A percentile compares a stretch with the other conserved stretches of the same genome.
Evolutionary conservation across 208 protist species (phyloP).

Genomic region (Trypanosoma rangeli): DNA sequence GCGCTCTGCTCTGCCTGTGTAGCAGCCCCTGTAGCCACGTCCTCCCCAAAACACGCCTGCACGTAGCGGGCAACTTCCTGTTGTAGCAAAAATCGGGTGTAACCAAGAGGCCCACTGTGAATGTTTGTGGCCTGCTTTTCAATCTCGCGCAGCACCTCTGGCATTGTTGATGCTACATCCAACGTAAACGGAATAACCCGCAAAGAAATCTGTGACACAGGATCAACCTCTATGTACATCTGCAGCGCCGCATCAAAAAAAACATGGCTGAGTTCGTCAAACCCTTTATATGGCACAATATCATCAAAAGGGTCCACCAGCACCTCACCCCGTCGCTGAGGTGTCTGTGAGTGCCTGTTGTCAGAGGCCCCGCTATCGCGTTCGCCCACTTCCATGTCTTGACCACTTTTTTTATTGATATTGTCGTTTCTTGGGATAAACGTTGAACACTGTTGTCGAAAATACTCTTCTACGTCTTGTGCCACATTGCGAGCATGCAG

Average conservation of each 20-base stretch:
- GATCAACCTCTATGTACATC: conserved; percentile 40
- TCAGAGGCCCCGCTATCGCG: neutral
- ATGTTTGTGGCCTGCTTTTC: conserved; percentile 16
- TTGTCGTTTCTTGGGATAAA: neutral
- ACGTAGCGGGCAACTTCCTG: conserved; percentile 8
- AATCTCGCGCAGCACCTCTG: conserved; percentile 14
- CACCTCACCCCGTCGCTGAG: neutral
- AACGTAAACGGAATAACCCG: conserved; percentile 29
- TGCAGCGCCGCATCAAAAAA: conserved; percentile 31
- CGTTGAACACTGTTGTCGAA: conserved; percentile 6
- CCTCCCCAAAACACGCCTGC: conserved; percentile 10
- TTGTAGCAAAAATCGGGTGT: conserved; percentile 8
- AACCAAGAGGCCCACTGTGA: conserved; percentile 11
- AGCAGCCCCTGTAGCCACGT: no score
- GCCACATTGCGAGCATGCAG: neutral
- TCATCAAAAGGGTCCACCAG: conserved; percentile 20
- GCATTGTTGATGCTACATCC: conserved; percentile 8
- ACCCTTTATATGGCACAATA: conserved; percentile 3
- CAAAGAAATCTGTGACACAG: conserved; percentile 20
- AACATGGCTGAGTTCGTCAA: conserved; percentile 23
- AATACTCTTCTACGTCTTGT: conserved; percentile 13
- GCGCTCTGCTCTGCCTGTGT: neutral
- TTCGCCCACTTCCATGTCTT: neutral
- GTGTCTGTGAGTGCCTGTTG: neutral
- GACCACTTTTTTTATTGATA: no score